Conservation (phyloP, 805 yeast species). For the Candida krabiensis region DNA sequence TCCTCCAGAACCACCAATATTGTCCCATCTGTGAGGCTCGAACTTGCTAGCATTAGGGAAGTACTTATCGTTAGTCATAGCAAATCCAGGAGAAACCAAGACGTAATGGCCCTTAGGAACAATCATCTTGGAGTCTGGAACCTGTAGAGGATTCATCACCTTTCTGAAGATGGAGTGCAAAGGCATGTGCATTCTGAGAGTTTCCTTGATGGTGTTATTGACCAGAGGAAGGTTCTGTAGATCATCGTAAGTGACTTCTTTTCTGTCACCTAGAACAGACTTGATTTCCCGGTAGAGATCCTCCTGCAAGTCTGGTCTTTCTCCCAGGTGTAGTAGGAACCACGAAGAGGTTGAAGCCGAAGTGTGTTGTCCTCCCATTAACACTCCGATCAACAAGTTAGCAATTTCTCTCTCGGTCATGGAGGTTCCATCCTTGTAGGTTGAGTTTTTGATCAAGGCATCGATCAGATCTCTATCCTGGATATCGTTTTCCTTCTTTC, state of each 20-base stretch:
- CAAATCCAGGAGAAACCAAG: conserved; percentile 90
- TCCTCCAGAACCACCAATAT: conserved; percentile 27
- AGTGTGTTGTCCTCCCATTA: conserved; percentile 99
- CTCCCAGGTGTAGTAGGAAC: conserved; percentile 89
- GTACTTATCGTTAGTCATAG: conserved; percentile 71
- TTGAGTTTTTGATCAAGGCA: conserved; percentile 74
- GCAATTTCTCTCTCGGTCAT: conserved; percentile 97
- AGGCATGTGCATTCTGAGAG: conserved; percentile 94
- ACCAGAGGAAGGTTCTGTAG: conserved; percentile 78
- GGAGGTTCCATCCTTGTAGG: conserved; percentile 88
- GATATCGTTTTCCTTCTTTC: conserved; percentile 76
- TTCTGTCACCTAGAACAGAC: conserved; percentile 53
- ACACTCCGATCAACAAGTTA: conserved; percentile 86
- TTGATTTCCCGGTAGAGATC: conserved; percentile 75
- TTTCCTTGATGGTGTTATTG: conserved; percentile 85
- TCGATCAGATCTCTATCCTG: conserved; percentile 88
- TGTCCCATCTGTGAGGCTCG: conserved; percentile 88
- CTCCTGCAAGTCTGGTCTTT: conserved; percentile 81
- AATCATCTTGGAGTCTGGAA: conserved; percentile 75
- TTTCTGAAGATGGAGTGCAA: conserved; percentile 94
- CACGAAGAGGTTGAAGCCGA: conserved; percentile 95
- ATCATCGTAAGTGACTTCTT: conserved; percentile 75
- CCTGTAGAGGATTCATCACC: conserved; percentile 73
- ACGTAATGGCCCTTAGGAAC: conserved; percentile 91
- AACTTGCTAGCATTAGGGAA: conserved; percentile 75